These are phyloP conservation scores for Xylariaceae sp. DNA, from an alignment of 2,329 filamentous ascomycete genomes.

Conservation along the genomic window DNA sequence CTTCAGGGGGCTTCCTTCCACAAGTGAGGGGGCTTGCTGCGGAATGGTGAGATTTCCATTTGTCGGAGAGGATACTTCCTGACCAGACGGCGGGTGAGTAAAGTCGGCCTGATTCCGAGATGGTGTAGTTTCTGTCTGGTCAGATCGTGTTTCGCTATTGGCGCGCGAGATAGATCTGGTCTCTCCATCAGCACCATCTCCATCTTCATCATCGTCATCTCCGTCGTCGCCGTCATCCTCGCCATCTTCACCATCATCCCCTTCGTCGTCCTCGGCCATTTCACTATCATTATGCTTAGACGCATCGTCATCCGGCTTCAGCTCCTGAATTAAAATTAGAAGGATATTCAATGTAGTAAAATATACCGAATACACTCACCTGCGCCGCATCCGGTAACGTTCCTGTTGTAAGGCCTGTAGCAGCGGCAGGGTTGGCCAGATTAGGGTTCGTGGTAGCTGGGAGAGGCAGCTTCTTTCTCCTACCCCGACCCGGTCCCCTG, in stretches of 20 bases:
- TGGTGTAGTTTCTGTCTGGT: conserved; percentile 33
- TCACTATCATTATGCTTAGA: conserved; percentile 46
- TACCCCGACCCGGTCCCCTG: conserved; percentile 72
- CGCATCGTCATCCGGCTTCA: conserved; percentile 41
- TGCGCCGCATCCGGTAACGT: conserved; percentile 36
- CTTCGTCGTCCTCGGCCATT: conserved; percentile 49
- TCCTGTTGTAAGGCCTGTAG: conserved; percentile 37
- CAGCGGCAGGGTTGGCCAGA: conserved; percentile 32
- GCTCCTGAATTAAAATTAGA: conserved; percentile 31
- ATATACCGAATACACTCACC: conserved; percentile 35
- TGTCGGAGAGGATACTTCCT: conserved; percentile 4
- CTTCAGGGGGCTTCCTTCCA: conserved; percentile 21
- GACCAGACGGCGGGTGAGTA: conserved; percentile 18
- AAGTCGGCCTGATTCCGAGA: conserved; percentile 26
- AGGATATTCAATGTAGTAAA: neutral
- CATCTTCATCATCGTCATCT: conserved; percentile 41
- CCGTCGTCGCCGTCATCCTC: conserved; percentile 43
- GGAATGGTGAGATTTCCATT: conserved; percentile 8
- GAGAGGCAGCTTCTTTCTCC: conserved; percentile 62
- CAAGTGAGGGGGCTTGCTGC: conserved; percentile 8
- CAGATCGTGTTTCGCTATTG: conserved; percentile 31
- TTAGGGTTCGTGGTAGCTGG: conserved; percentile 33
- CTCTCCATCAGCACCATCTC: conserved; percentile 42
- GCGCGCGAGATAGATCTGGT: conserved; percentile 34
- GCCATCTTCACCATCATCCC: conserved; percentile 44